Evolutionary conservation across 148 eudicot species (phyloP).

Genomic region (Persicaria tinctoria): DNA sequence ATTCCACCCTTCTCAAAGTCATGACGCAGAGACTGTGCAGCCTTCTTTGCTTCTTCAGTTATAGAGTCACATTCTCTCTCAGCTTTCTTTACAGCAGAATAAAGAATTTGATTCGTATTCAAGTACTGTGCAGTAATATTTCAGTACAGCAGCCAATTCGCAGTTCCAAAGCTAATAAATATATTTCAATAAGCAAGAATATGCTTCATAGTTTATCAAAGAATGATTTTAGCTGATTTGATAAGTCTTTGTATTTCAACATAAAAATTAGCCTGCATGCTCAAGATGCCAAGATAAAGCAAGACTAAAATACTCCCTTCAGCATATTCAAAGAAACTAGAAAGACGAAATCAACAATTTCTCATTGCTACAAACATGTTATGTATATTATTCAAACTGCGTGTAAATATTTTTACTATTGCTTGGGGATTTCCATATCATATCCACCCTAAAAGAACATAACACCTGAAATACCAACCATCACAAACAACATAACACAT

Average conservation of each 20-base stretch:
- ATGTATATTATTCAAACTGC: background rate
- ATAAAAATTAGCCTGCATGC: background rate
- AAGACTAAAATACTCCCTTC: background rate
- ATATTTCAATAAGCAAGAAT: background rate
- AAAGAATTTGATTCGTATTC: constrained; percentile 67
- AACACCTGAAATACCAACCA: background rate
- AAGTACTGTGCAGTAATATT: constrained; percentile 42
- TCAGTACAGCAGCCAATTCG: background rate
- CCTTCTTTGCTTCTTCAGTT: constrained; percentile 59
- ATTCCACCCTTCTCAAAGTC: constrained; percentile 99
- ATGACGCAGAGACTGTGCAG: constrained; percentile 62
- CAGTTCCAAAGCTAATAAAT: background rate
- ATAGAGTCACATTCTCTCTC: constrained; percentile 47
- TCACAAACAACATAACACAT: background rate
- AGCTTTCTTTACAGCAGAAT: constrained; percentile 73
- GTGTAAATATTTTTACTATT: background rate
- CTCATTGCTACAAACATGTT: background rate
- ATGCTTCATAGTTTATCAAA: background rate
- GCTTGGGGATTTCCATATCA: background rate
- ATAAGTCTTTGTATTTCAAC: background rate
- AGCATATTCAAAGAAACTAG: background rate
- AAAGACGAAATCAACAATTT: background rate
- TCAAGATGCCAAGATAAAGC: background rate
- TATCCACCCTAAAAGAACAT: background rate
- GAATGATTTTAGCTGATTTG: background rate